Percentiles rank a stretch among this genome's conserved stretches.
These are phyloP conservation scores for Kwoniella dendrophila DNA, from an alignment of 768 basidiomycete genomes.

Conservation along the genomic window DNA sequence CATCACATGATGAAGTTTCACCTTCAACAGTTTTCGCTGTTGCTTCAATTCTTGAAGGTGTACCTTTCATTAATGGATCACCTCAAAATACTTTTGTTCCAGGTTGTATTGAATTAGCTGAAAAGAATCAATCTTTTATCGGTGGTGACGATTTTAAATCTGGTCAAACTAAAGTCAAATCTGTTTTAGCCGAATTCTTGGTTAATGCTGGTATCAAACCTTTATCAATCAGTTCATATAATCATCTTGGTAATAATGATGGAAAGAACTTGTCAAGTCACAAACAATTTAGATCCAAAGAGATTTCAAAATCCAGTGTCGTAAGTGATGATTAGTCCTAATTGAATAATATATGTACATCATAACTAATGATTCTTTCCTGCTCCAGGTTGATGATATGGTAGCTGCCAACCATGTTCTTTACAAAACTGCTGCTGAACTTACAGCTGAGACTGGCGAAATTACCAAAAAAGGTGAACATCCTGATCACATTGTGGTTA, in stretches of 20 bases:
- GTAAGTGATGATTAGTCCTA: slow-evolving; percentile 57
- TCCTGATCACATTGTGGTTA: slow-evolving; percentile 94
- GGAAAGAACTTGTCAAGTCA: slow-evolving; percentile 88
- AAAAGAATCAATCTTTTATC: slow-evolving; percentile 85
- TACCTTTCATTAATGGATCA: slow-evolving; percentile 95
- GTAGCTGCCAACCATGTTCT: slow-evolving; percentile 84
- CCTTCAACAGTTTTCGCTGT: slow-evolving; percentile 95
- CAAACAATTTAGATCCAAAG: slow-evolving; percentile 95
- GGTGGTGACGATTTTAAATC: slow-evolving; percentile 98
- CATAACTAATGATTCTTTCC: background rate
- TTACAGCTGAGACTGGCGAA: slow-evolving; percentile 60
- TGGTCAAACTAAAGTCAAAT: slow-evolving; percentile 88
- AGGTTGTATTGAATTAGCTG: slow-evolving; percentile 88
- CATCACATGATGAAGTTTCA: slow-evolving; percentile 89
- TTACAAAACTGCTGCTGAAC: slow-evolving; percentile 70
- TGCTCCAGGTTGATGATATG: slow-evolving; percentile 74
- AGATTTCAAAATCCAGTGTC: slow-evolving; percentile 94
- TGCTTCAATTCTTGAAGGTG: slow-evolving; percentile 89
- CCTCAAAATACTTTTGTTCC: slow-evolving; percentile 99
- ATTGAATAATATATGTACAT: background rate
- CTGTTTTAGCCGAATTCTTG: slow-evolving; percentile 94
- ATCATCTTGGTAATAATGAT: slow-evolving; percentile 98
- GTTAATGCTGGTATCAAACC: slow-evolving; percentile 99
- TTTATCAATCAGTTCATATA: slow-evolving; percentile 94
- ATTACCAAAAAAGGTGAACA: slow-evolving; percentile 78